Percentiles rank a stretch among this genome's conserved stretches.
These are phyloP conservation scores for Cardamine resedifolia DNA, from an alignment of 345 rosid species.

Conservation along the genomic window DNA sequence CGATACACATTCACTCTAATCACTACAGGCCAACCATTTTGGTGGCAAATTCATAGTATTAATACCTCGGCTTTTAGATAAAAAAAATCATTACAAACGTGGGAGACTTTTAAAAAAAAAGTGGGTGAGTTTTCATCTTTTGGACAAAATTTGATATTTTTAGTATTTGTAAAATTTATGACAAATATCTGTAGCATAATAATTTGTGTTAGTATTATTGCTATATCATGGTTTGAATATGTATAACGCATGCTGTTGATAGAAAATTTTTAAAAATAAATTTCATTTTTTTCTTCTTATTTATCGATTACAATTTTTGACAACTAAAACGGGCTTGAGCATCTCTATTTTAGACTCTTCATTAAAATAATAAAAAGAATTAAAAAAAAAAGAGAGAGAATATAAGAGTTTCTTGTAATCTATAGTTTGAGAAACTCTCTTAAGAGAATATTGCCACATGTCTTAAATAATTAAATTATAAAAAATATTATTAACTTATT, in stretches of 20 bases:
- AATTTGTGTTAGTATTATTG: neutral
- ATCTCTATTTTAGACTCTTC: no score
- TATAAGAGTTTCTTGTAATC: no score
- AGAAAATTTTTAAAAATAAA: no score
- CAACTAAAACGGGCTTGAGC: neutral
- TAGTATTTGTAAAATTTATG: neutral
- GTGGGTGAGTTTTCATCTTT: no score
- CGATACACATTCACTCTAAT: slow-evolving; percentile 4
- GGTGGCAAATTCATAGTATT: neutral
- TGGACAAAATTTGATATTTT: neutral
- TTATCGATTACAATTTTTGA: neutral
- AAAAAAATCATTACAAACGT: neutral
- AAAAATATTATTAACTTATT: no score
- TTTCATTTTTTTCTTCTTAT: no score
- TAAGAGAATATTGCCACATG: no score
- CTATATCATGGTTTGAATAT: neutral
- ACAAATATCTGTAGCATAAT: neutral
- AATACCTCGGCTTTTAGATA: neutral
- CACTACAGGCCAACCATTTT: neutral
- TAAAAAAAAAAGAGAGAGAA: no score
- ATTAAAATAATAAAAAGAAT: no score
- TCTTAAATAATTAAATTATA: no score
- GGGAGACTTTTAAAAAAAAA: no score
- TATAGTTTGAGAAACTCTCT: no score
- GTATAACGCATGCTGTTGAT: neutral